Evolutionary conservation across 345 rosid species (phyloP).

Genomic region (Isatis tinctoria): DNA sequence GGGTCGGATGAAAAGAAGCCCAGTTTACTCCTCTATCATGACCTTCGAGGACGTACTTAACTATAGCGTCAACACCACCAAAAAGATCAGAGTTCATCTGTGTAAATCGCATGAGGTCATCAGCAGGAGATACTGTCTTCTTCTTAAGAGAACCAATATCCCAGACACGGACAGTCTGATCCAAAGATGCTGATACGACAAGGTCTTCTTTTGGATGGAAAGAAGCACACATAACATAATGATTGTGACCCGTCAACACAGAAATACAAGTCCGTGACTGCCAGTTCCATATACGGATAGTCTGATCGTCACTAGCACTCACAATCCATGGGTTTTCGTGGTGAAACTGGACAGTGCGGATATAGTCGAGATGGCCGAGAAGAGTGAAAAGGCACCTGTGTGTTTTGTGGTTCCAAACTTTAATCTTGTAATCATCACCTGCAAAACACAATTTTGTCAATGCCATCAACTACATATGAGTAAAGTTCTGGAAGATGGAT

Average conservation of each 20-base stretch:
- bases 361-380: slow-evolving; percentile 96
- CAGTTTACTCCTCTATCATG: slow-evolving; percentile 99
- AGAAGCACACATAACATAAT: slow-evolving; percentile 98
- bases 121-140: slow-evolving; percentile 91
- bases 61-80: slow-evolving; percentile 94
- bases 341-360: slow-evolving; percentile 95
- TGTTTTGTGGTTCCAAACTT: slow-evolving; percentile 94
- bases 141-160: slow-evolving; percentile 91
- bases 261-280: slow-evolving; percentile 95
- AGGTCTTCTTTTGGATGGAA: slow-evolving; percentile 98
- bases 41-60: slow-evolving; percentile 94
- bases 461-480: background rate
- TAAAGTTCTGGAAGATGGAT: background rate
- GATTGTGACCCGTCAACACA: slow-evolving; percentile 95
- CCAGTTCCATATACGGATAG: slow-evolving; percentile 99
- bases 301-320: slow-evolving; percentile 98
- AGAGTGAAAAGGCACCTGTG: slow-evolving; percentile 92
- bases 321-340: slow-evolving; percentile 99
- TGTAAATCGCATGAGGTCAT: slow-evolving; percentile 78
- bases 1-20: slow-evolving; percentile 33
- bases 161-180: slow-evolving; percentile 98
- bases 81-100: slow-evolving; percentile 95
- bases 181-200: slow-evolving; percentile 95
- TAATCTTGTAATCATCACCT: slow-evolving; percentile 98
- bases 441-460: slow-evolving; percentile 19